A percentile compares a stretch with the other conserved stretches of the same genome.
Conservation (phyloP, 1,284 basidiomycete genomes). For the Quambalaria eucalypti region DNA sequence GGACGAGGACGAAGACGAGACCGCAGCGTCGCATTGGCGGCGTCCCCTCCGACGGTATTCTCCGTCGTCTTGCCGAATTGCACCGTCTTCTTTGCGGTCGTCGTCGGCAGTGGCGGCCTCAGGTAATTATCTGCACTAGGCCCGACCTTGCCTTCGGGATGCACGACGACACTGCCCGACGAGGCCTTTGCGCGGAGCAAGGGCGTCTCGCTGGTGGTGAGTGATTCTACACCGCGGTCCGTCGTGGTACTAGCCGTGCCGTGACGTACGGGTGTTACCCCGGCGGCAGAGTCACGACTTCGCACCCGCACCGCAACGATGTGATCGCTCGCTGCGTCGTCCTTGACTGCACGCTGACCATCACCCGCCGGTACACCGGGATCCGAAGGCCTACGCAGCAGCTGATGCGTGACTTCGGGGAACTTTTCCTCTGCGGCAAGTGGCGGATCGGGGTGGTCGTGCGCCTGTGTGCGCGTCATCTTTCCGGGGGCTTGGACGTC, state of each 20-base stretch:
- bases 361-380: conserved; percentile 4
- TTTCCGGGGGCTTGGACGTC: not conserved
- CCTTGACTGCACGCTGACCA: not conserved
- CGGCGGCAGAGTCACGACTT: too few species aligned
- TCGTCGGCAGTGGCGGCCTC: not conserved
- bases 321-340: conserved; percentile 27
- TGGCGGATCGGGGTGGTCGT: conserved; percentile 25
- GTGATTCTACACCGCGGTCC: not conserved
- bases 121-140: not conserved
- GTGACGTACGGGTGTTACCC: not conserved
- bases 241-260: not conserved
- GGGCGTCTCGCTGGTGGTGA: not conserved
- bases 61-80: conserved; percentile 2
- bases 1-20: too few species aligned
- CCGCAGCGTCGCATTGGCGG: not conserved
- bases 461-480: conserved; percentile 20
- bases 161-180: not conserved
- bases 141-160: not conserved
- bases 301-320: conserved; percentile 10
- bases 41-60: too few species aligned
- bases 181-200: not conserved
- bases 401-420: conserved; percentile 22
- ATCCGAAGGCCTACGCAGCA: conserved; percentile 25
- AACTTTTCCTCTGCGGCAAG: conserved; percentile 22
- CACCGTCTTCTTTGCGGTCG: not conserved